Evolutionary conservation across 768 basidiomycete species (phyloP).

Genomic region (Panaeolus papilionaceus): DNA sequence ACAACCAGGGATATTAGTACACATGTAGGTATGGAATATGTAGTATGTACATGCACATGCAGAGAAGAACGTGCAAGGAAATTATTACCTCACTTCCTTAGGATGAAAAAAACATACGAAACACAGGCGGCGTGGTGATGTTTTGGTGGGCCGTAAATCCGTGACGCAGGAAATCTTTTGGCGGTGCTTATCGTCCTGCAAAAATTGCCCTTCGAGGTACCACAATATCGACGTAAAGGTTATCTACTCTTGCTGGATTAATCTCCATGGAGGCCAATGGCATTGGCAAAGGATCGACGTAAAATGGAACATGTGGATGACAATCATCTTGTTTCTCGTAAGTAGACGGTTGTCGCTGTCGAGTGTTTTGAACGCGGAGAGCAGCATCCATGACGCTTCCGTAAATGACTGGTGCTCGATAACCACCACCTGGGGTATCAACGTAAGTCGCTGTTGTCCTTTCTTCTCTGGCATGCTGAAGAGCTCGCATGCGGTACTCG

Average conservation of each 20-base stretch:
- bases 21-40: slow-evolving; percentile 14
- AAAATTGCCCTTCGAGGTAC: slow-evolving; percentile 44
- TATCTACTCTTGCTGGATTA: slow-evolving; percentile 29
- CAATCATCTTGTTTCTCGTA: background rate
- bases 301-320: slow-evolving; percentile 23
- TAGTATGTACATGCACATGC: slow-evolving; percentile 7
- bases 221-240: slow-evolving; percentile 28
- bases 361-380: slow-evolving; percentile 24
- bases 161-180: slow-evolving; percentile 6
- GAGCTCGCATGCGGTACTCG: slow-evolving; percentile 49
- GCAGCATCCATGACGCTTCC: slow-evolving; percentile 35
- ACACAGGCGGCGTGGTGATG: background rate
- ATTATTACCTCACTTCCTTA: background rate
- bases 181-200: slow-evolving; percentile 44
- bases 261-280: slow-evolving; percentile 58
- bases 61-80: slow-evolving; percentile 8
- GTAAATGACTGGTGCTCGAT: slow-evolving; percentile 25
- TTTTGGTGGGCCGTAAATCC: background rate
- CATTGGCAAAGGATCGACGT: slow-evolving; percentile 60
- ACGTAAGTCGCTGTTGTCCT: background rate
- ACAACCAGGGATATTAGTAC: slow-evolving; percentile 10
- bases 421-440: slow-evolving; percentile 32
- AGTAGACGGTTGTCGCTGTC: background rate
- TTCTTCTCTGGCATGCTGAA: slow-evolving; percentile 25
- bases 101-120: background rate